Base-by-base conservation (phyloP, 768 basidiomycete species). In the Auricularia cornea region DNA sequence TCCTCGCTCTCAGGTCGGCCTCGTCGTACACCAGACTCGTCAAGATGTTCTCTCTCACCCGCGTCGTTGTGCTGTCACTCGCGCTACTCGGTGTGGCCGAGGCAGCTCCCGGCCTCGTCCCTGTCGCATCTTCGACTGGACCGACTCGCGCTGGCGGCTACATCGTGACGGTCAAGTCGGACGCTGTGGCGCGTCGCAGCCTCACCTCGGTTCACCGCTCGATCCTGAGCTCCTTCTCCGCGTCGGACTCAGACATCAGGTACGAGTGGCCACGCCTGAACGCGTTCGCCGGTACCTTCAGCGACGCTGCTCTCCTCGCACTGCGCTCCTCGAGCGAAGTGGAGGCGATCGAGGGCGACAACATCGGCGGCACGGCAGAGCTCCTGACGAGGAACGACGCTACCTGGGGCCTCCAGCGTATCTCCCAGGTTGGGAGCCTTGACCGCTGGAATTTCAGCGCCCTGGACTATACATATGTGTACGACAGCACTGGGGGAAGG, bases 331-430 rank as follows among this genome's bases (percentile, higher is more conserved):
- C 66, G 31, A 65, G 62, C 6, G 72, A 72, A 31, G 72, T 75
- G 16, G 70, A 68, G 38, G 65, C 62, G n/a, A 68, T 75, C 40
- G 23, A 66, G 62, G 16, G 68, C 67, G 40, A 72, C 70, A 63
- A 74, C 77, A 63, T 73, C 80, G 30, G 76, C 74, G 18, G 76
- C 61, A 64, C 83, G 81, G 12, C 62, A 10, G 62, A 62, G 14
- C 59, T 62, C 32, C 63, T 65, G 10, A 66, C 63, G 28, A 63
- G 67, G 68, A 30, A 6, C 10, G 54, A 63, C 32, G 54, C 62
- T 26, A 57, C 62, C 4, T 63, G 62, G 62, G 62, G 62, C 5
- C 30, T 59, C 3, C 48, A 54, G 30, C 51, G 62, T n/a, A 63
- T 59, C 16, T 51, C 41, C 16, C 57, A 63, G 6, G 28, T 57